Evolutionary conservation across 805 yeast species (phyloP).

Genomic region (Wickerhamomyces chambardii): DNA sequence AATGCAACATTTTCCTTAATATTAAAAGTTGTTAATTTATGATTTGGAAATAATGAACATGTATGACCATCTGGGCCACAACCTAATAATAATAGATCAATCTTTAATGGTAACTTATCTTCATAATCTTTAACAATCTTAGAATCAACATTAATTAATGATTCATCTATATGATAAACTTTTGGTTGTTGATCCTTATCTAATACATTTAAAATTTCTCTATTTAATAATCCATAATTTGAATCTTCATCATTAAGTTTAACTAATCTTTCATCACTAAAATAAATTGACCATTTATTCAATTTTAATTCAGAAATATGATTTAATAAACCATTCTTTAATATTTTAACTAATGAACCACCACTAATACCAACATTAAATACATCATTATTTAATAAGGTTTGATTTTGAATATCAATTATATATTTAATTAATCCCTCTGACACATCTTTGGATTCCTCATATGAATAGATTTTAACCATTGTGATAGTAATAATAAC

Average conservation of each 20-base stretch:
- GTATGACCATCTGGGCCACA: slow-evolving; percentile 98
- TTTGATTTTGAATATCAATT: slow-evolving; percentile 51
- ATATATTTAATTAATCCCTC: slow-evolving; percentile 56
- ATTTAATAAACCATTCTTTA: slow-evolving; percentile 54
- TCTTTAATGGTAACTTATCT: slow-evolving; percentile 36
- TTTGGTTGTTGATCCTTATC: slow-evolving; percentile 37
- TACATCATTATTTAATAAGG: slow-evolving; percentile 29
- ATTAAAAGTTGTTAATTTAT: slow-evolving; percentile 47
- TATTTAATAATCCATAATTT: slow-evolving; percentile 72
- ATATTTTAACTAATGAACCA: slow-evolving; percentile 76
- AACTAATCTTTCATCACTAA: slow-evolving; percentile 88
- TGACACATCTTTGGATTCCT: slow-evolving; percentile 54
- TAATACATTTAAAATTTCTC: slow-evolving; percentile 39
- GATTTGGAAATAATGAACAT: slow-evolving; percentile 88
- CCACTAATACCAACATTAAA: slow-evolving; percentile 86
- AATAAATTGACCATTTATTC: slow-evolving; percentile 73
- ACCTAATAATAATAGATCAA: slow-evolving; percentile 72
- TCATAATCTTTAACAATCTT: slow-evolving; percentile 57
- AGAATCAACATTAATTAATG: slow-evolving; percentile 38
- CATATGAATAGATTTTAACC: slow-evolving; percentile 29
- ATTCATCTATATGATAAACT: slow-evolving; percentile 57
- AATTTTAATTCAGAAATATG: slow-evolving; percentile 47
- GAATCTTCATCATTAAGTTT: slow-evolving; percentile 78
- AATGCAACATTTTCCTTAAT: slow-evolving; percentile 50
- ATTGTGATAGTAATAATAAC: too few species aligned